Percentiles rank a stretch among this genome's conserved stretches.
Conservation (phyloP, 106 monocot species). For the Dactylorhiza incarnata region DNA sequence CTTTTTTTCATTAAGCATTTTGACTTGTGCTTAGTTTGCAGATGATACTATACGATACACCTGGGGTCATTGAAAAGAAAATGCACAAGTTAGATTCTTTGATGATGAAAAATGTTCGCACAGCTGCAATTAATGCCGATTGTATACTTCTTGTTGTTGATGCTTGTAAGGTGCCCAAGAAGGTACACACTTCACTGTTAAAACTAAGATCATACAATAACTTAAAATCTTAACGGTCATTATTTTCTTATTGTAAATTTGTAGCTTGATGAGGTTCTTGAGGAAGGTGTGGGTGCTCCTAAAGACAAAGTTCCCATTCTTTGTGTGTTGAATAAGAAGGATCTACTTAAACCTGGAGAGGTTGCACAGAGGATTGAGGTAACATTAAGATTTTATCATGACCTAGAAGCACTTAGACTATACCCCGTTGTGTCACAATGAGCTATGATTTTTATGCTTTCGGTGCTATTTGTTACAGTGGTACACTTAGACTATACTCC, state of each 20-base stretch:
- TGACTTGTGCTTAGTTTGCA: slow-evolving; percentile 61
- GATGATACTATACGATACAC: slow-evolving; percentile 97
- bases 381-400: background rate
- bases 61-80: slow-evolving; percentile 83
- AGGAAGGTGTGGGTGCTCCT: slow-evolving; percentile 64
- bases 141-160: slow-evolving; percentile 90
- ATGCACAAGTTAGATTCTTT: slow-evolving; percentile 89
- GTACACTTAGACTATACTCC: too few relatives aligned
- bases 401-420: background rate
- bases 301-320: slow-evolving; percentile 56
- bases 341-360: slow-evolving; percentile 95
- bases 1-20: slow-evolving; percentile 13
- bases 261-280: slow-evolving; percentile 85
- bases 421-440: background rate
- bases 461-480: slow-evolving; percentile 37
- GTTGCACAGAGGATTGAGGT: slow-evolving; percentile 86
- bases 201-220: background rate
- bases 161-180: slow-evolving; percentile 81
- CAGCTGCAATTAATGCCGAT: slow-evolving; percentile 83
- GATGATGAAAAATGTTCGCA: slow-evolving; percentile 99
- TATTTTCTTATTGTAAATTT: slow-evolving; percentile 3
- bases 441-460: background rate
- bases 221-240: background rate
- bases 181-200: slow-evolving; percentile 34
- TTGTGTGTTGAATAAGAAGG: slow-evolving; percentile 92